Conservation (phyloP, 1,284 basidiomycete species). For the Boletus calvinii region DNA sequence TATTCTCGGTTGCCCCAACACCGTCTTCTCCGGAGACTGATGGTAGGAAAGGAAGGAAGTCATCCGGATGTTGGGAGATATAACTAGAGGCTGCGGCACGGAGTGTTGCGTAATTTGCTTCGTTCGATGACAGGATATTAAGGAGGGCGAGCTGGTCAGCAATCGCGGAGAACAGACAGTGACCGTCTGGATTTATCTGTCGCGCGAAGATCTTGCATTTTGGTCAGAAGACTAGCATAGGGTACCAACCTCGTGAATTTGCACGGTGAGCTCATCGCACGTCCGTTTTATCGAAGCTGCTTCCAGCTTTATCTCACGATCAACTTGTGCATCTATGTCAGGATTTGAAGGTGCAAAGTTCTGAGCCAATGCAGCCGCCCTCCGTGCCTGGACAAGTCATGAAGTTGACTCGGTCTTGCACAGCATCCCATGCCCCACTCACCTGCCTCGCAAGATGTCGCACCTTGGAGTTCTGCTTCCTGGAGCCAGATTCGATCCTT, state of each 20-base stretch:
- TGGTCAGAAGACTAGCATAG: background rate
- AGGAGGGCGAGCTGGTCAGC: constrained; percentile 83
- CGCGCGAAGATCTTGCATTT: constrained; percentile 4
- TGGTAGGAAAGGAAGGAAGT: constrained; percentile 94
- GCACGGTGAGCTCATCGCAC: constrained; percentile 67
- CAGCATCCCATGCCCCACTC: constrained; percentile 21
- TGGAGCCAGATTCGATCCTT: constrained; percentile 30
- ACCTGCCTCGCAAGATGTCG: constrained; percentile 83
- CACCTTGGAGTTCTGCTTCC: constrained; percentile 67
- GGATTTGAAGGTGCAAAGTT: constrained; percentile 59
- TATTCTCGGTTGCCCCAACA: constrained; percentile 56
- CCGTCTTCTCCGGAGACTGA: constrained; percentile 75
- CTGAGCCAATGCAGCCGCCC: constrained; percentile 68
- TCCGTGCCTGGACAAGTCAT: constrained; percentile 59
- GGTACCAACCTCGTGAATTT: constrained; percentile 66
- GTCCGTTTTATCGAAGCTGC: constrained; percentile 65
- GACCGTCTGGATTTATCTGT: constrained; percentile 91
- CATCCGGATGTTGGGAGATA: constrained; percentile 82
- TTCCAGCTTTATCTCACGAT: constrained; percentile 72
- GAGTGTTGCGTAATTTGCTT: constrained; percentile 59
- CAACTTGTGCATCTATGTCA: constrained; percentile 61
- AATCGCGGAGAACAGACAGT: constrained; percentile 92
- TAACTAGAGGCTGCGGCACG: constrained; percentile 79
- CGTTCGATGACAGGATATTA: constrained; percentile 52
- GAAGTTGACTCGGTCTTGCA: constrained; percentile 1